Base-by-base conservation (phyloP, 2,329 filamentous ascomycete genomes). In the Microcyclospora tardicrescens region DNA sequence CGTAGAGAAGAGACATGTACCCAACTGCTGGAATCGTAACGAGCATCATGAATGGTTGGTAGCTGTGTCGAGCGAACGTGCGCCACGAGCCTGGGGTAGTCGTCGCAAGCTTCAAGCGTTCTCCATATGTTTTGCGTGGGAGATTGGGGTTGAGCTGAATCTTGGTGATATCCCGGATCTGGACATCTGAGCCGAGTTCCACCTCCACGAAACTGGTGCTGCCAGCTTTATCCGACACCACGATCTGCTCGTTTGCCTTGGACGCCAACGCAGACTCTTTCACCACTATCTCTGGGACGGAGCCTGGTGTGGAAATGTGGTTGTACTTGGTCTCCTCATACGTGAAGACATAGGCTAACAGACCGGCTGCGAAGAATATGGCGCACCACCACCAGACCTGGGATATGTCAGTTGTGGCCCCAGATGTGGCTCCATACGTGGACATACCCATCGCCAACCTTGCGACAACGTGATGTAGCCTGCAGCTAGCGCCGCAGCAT, bases 401-500 rank as follows among this genome's bases (percentile, higher is more conserved):
- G 6, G 14, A n/a, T 32, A 32, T n/a, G 30, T 32, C 30, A 32
- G 30, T n/a, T 32, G 19, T 15, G 4, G 30, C 10, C 30, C 30
- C 30, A 32, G 14, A 5, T 10, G 4, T 10, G 10, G 14, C 10
- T 24, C 30, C 30, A 32, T 5, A 35, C 16, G 15, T 35, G 60
- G 61, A 71, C 1, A 64, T n/a, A 32, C 57, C 65, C 66, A 72
- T 10, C 67, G 55, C 69, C 69, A 73, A 0, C 65, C 67, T 45
- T 65, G 60, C 1, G 52, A 49, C 0, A 53, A 47, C 0, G 61
- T 60, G n/a, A 65, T 52, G 44, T 61, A 67, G 13, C 65, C 64
- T 6, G 64, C 51, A 15, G 59, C 57, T 6, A 68, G 48, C 0
- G 63, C 58, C 1, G 56, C 60, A 1, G 71, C 50, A 6, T 56